Conservation (phyloP, 202 grass and related monocot species). For the Saccharum hybrid region DNA sequence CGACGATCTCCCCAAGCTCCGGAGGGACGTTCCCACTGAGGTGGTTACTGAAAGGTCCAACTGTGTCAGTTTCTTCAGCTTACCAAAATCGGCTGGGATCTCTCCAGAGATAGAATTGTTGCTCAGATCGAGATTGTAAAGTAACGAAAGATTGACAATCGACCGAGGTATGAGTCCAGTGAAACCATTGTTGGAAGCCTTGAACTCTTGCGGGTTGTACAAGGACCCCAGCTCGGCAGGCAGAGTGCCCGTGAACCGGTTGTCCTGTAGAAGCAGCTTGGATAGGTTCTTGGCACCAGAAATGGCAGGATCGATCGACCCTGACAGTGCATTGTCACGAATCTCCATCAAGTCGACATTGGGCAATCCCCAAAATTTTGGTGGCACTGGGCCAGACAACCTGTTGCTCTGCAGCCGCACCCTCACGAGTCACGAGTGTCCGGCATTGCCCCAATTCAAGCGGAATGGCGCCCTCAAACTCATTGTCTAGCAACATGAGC, state of each 20-base stretch:
- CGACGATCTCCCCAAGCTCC: constrained; percentile 50
- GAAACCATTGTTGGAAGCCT: constrained; percentile 60
- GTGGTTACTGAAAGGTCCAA: constrained; percentile 64
- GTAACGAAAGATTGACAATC: constrained; percentile 9
- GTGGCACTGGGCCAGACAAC: constrained; percentile 59
- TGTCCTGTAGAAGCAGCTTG: constrained; percentile 52
- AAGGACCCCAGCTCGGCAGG: constrained; percentile 64
- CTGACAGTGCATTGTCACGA: constrained; percentile 58
- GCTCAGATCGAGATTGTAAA: constrained; percentile 59
- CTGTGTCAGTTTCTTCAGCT: constrained; percentile 45
- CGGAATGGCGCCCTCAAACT: constrained; percentile 63
- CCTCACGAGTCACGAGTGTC: constrained; percentile 42
- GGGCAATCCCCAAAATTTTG: constrained; percentile 68
- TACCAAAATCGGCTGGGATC: constrained; percentile 51
- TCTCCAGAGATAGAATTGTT: constrained; percentile 75
- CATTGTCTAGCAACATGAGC: constrained; percentile 65
- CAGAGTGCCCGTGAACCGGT: constrained; percentile 62
- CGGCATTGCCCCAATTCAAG: constrained; percentile 58
- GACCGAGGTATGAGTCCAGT: constrained; percentile 52
- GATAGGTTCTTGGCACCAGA: constrained; percentile 56
- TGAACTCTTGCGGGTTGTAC: constrained; percentile 41
- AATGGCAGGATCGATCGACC: constrained; percentile 63
- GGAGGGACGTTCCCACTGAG: constrained; percentile 60
- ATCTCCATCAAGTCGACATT: constrained; percentile 64
- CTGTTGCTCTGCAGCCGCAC: constrained; percentile 68